These are phyloP conservation scores for Silene noctiflora DNA, from an alignment of 179 eudicot genomes.

Conservation along the genomic window DNA sequence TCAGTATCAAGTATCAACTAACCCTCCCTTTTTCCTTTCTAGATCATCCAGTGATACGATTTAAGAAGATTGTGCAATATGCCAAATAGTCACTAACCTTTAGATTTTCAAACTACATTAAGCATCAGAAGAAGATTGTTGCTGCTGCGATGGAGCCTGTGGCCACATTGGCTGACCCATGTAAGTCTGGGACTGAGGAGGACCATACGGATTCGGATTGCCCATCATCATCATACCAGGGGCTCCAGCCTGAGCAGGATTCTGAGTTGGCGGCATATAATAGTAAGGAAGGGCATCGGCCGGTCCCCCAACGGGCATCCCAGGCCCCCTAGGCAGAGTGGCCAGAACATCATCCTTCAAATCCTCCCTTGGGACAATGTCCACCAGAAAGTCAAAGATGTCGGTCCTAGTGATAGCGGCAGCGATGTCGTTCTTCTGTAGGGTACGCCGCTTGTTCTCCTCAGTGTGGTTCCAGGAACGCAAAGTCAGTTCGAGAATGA, in stretches of 20 bases:
- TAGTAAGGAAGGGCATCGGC: slow-evolving; percentile 46
- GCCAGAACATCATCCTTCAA: slow-evolving; percentile 53
- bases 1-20: too few species aligned
- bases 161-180: slow-evolving; percentile 52
- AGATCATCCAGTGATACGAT: background rate
- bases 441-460: slow-evolving; percentile 65
- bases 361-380: slow-evolving; percentile 67
- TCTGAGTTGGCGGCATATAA: slow-evolving; percentile 34
- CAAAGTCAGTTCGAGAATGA: slow-evolving; percentile 54
- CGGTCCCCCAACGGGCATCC: slow-evolving; percentile 38
- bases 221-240: slow-evolving; percentile 57
- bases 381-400: slow-evolving; percentile 63
- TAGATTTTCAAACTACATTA: slow-evolving; percentile 23
- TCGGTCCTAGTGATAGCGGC: slow-evolving; percentile 65
- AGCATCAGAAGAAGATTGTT: slow-evolving; percentile 45
- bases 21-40: background rate
- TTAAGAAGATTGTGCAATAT: background rate
- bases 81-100: slow-evolving; percentile 25
- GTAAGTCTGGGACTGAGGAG: slow-evolving; percentile 36
- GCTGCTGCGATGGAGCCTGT: slow-evolving; percentile 38
- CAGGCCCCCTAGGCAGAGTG: slow-evolving; percentile 36
- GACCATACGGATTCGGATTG: slow-evolving; percentile 37
- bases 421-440: slow-evolving; percentile 69
- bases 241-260: slow-evolving; percentile 35
- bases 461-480: slow-evolving; percentile 69